Evolutionary conservation across 2,329 filamentous ascomycete genomes (phyloP), one percentile per base, ranked within the genome.

Genomic region (Didymella exigua): DNA sequence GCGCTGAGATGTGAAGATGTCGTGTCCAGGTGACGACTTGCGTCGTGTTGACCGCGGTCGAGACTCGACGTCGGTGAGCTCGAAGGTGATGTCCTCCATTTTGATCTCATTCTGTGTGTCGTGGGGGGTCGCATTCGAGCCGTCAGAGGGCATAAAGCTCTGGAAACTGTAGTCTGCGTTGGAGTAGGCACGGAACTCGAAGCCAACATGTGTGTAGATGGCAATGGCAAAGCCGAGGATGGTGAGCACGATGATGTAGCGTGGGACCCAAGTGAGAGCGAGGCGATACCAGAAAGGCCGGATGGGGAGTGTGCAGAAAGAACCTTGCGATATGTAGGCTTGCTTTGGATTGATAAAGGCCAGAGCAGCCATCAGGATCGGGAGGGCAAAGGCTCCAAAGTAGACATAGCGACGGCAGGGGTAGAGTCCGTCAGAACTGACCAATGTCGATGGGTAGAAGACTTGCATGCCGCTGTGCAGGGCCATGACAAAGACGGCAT

Each of bases 391-490:
- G 71, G 85, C 89, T 26, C 79, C 65, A 14, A 75, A 67, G 60
- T 88, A 89, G 5, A 89, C 84, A 21, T 78, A 76, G 18, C 82
- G 77, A 4, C 89, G 84, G 59, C 87, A 88, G 2, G 84, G 85
- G 68, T 90, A 90, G 0, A 93, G 79, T 0, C 89, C 89, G 40
- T 86, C 84, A 56, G 84, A 79, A 2, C 84, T 81, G 41, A 54
- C 68, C 40, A 36, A 66, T 13, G 67, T 66, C 2, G 68, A 68
- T 0, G 86, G 84, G 19, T 82, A 81, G 61, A 91, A 86, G 47
- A 93, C 87, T 71, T 89, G 89, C 10, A 91, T 75, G 2, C 84
- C 85, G 44, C 87, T 89, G 69, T 93, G 90, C 8, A 91, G 68
- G 16, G 89, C 87, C 65, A 93, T 90, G 53, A 90, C 80, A 13